Base-by-base conservation (phyloP, 139 green algal genomes). In the Limnomonas spitsbergensis region DNA sequence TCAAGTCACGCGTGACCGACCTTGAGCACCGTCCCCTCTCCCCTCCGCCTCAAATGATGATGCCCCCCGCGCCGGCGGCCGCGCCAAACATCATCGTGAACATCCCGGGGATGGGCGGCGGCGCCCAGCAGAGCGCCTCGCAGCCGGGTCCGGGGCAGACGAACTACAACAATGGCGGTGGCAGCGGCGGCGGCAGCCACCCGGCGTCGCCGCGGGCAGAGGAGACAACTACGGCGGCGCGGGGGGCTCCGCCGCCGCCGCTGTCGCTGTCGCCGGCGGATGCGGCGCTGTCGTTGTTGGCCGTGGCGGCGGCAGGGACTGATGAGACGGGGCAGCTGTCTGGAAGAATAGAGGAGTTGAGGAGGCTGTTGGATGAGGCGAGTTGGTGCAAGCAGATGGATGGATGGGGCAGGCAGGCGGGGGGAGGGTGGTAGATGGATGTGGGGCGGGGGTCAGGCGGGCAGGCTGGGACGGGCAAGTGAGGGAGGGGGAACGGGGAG, bases 81-180 rank as follows among this genome's bases (percentile, higher is more conserved):
- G 72, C 40, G 32, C 79, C 79, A 36, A 84, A 69, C 73, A 84
- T 84, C 73, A 74, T 84, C 54, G 78, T 84, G 34, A 75, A 84
- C 66, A 53, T 77, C 20, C 71, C 71, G 3, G 71, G 71, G 1
- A 39, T 73, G 66, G 66, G 66, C 3, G 66, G 66, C 20, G 66
- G 34, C 3, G 20, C n/a, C 66, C 29, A 3, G 3, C 53, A 68
- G 6, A n/a, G 53, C 53, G 53, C 6, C 66, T 2, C 70, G 69
- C 1, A 72, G 70, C 72, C 79, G 72, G 42, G 73, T 40, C 32
- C 61, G 72, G 37, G 20, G 47, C 47, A 61, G 47, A 14, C 47
- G 14, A 14, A 14, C 14, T 61, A 20, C 47, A 61, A 20, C 47
- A 61, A 61, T 61, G 47, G 47, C n/a, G n/a, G n/a, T n/a, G n/a